Percentiles rank a stretch among this genome's conserved stretches.
phyloP scores from a whole-genome alignment of 2,329 filamentous ascomycete species.

The Didymella segeticola region DNA sequence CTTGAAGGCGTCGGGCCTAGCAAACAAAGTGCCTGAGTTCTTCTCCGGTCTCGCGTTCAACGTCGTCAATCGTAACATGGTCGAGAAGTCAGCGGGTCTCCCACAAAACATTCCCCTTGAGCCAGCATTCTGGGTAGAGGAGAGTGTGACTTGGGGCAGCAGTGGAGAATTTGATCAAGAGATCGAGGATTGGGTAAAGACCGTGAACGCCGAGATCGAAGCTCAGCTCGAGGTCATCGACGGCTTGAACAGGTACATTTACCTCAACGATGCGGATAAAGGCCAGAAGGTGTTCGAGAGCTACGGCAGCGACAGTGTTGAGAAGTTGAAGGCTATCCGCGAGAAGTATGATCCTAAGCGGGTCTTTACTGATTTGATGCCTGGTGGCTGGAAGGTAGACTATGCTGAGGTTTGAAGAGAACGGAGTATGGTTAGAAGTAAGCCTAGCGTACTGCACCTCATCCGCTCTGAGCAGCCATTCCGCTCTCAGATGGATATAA shows the following conservation, averaged over 20 bases:
- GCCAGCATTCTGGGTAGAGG: slow-evolving; percentile 29
- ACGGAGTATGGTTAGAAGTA: neutral
- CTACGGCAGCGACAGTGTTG: slow-evolving; percentile 49
- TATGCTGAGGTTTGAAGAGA: neutral
- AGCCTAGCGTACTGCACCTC: neutral
- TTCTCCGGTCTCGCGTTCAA: slow-evolving; percentile 29
- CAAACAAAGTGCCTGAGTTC: slow-evolving; percentile 19
- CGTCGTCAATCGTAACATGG: slow-evolving; percentile 20
- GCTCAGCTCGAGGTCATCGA: slow-evolving; percentile 54
- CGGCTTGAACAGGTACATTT: slow-evolving; percentile 29
- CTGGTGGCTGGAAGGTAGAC: slow-evolving; percentile 51
- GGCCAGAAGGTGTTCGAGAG: slow-evolving; percentile 50
- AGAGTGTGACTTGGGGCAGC: slow-evolving; percentile 22
- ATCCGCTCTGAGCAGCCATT: too few species aligned
- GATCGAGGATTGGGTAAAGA: slow-evolving; percentile 45
- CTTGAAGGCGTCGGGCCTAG: slow-evolving; percentile 11
- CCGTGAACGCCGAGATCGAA: slow-evolving; percentile 59
- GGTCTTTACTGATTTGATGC: slow-evolving; percentile 50
- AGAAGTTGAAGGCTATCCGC: slow-evolving; percentile 41
- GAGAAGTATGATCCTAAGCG: slow-evolving; percentile 49
- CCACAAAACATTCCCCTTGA: slow-evolving; percentile 19
- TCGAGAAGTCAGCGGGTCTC: slow-evolving; percentile 7
- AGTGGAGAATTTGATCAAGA: slow-evolving; percentile 17
- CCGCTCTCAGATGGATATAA: too few species aligned
- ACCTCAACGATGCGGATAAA: slow-evolving; percentile 32